These are phyloP conservation scores for Dioszegia aurantiaca DNA, from an alignment of 768 basidiomycete species.

Conservation along the genomic window DNA sequence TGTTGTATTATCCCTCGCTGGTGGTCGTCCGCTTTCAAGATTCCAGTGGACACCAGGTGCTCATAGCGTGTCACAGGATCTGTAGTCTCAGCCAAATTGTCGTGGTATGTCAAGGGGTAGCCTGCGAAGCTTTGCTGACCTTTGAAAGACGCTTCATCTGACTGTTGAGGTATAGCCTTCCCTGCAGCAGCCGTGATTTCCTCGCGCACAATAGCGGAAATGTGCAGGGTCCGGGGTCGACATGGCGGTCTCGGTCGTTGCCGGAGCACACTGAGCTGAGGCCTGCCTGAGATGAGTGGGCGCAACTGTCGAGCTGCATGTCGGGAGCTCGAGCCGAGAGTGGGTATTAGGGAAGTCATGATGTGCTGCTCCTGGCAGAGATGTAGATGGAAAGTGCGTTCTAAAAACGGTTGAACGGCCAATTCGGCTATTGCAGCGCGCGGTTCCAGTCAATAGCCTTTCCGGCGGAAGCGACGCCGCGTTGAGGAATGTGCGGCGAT, in stretches of 20 bases:
- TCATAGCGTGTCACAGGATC: conserved; percentile 54
- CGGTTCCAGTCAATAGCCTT: too few species aligned
- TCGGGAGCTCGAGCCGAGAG: not conserved
- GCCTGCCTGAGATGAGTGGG: not conserved
- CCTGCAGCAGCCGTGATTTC: not conserved
- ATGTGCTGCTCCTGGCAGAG: too few species aligned
- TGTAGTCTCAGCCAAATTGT: conserved; percentile 17
- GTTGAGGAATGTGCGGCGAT: too few species aligned
- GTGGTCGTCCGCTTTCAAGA: conserved; percentile 71
- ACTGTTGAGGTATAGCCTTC: not conserved
- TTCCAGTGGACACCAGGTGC: conserved; percentile 57
- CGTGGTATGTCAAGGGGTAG: too few species aligned
- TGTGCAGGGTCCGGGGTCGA: not conserved
- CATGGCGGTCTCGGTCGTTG: not conserved
- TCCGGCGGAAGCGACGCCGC: too few species aligned
- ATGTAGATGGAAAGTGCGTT: too few species aligned
- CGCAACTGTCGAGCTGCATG: not conserved
- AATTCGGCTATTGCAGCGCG: too few species aligned
- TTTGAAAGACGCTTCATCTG: conserved; percentile 28
- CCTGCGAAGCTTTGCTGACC: conserved; percentile 21
- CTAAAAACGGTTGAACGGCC: too few species aligned
- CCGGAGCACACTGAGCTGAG: not conserved
- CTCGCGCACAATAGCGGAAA: not conserved
- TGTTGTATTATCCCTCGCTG: conserved; percentile 80
- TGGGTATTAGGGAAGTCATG: not conserved